phyloP scores from a whole-genome alignment of 192 early-diverging fungal species.

The Paraglomus brasilianum region DNA sequence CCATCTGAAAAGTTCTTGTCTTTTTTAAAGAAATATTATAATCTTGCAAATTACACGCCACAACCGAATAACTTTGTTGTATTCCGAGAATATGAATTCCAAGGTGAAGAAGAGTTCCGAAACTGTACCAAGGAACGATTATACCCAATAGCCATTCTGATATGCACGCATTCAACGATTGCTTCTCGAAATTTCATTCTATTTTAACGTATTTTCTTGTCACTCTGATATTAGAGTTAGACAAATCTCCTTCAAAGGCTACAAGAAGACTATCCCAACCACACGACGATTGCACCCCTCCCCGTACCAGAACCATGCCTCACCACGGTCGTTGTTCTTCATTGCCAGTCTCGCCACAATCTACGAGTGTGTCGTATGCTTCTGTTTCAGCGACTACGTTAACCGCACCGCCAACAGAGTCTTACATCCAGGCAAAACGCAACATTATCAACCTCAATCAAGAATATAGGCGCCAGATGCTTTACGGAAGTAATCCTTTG shows the following conservation, averaged over 20 bases:
- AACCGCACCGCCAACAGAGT: background rate
- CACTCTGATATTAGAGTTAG: background rate
- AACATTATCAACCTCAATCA: background rate
- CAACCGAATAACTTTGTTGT: constrained; percentile 43
- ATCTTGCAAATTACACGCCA: constrained; percentile 34
- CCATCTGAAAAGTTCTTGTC: constrained; percentile 38
- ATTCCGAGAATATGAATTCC: constrained; percentile 36
- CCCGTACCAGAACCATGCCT: background rate
- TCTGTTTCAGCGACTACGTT: background rate
- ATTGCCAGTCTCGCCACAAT: background rate
- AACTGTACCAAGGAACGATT: background rate
- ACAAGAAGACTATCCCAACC: constrained; percentile 2
- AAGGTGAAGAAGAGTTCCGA: background rate
- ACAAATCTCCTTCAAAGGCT: background rate
- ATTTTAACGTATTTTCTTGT: background rate
- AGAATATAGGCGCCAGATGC: background rate
- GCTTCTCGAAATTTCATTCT: too few species aligned
- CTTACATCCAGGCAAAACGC: constrained; percentile 3
- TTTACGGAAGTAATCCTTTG: constrained; percentile 10
- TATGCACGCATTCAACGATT: background rate
- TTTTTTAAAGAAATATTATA: constrained; percentile 41
- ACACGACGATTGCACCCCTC: background rate
- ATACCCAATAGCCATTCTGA: background rate
- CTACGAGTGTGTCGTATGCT: background rate
- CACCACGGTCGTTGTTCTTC: background rate